These are phyloP conservation scores for Mycocentrospora acerina DNA, from an alignment of 2,329 filamentous ascomycete species.

Conservation along the genomic window DNA sequence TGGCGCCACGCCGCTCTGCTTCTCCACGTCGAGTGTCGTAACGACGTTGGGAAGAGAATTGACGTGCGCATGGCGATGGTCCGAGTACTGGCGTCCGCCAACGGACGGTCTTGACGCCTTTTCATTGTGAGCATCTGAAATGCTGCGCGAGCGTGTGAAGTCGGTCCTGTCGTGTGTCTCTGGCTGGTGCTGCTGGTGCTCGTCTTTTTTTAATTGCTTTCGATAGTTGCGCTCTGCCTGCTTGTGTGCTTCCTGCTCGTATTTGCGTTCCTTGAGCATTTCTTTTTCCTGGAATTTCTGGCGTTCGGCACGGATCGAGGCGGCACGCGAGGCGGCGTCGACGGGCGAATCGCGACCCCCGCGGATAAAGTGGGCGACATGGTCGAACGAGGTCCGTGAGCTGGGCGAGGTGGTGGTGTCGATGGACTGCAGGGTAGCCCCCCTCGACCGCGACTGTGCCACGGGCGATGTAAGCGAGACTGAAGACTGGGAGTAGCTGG, in stretches of 20 bases:
- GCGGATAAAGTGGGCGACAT: conserved; percentile 54
- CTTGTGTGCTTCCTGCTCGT: conserved; percentile 55
- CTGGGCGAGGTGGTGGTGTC: conserved; percentile 54
- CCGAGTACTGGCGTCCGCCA: conserved; percentile 41
- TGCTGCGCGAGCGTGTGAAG: conserved; percentile 30
- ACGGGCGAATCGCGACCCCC: conserved; percentile 49
- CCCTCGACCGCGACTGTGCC: conserved; percentile 46
- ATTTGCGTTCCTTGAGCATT: conserved; percentile 57
- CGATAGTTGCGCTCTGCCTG: conserved; percentile 47
- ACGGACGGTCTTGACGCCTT: conserved; percentile 35
- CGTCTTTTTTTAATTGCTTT: conserved; percentile 48
- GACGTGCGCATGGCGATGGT: conserved; percentile 38
- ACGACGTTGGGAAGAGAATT: conserved; percentile 39
- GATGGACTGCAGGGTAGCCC: conserved; percentile 52
- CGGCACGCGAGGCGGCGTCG: conserved; percentile 57
- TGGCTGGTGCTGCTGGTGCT: conserved; percentile 45
- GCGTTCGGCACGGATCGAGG: conserved; percentile 57
- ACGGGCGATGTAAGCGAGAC: conserved; percentile 50
- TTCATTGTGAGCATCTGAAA: conserved; percentile 33
- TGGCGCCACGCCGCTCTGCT: conserved; percentile 24
- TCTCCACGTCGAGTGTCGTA: conserved; percentile 31
- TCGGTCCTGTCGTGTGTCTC: conserved; percentile 37
- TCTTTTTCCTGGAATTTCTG: conserved; percentile 62
- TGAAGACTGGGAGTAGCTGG: conserved; percentile 55
- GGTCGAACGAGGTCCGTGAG: conserved; percentile 59